phyloP scores from a whole-genome alignment of 2,329 filamentous ascomycete genomes.

The Sarocladium kiliense region DNA sequence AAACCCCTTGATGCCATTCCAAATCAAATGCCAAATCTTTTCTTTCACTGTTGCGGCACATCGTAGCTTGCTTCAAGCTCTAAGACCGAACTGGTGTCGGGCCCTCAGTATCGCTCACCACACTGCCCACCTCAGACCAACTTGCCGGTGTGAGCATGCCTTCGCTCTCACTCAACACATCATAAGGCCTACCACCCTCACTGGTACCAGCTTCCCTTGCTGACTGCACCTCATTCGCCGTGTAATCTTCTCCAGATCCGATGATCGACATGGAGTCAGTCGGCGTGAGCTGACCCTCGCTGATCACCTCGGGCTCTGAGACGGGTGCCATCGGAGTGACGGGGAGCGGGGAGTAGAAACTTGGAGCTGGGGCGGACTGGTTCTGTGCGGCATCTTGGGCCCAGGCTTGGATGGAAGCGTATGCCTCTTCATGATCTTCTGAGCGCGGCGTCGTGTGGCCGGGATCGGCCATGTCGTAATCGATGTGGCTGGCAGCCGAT shows the following conservation, averaged over 20 bases:
- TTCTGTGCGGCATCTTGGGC: constrained; percentile 36
- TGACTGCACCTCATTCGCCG: constrained; percentile 22
- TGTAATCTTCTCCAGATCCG: constrained; percentile 45
- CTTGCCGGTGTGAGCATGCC: constrained; percentile 55
- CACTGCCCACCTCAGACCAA: constrained; percentile 62
- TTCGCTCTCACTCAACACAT: constrained; percentile 53
- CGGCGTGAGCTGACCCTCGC: constrained; percentile 51
- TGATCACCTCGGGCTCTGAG: constrained; percentile 43
- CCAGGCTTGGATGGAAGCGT: constrained; percentile 61
- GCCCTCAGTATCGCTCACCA: constrained; percentile 50
- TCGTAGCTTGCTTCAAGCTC: not conserved
- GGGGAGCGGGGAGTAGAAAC: constrained; percentile 58
- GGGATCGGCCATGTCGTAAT: constrained; percentile 22
- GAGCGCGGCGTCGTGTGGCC: constrained; percentile 50
- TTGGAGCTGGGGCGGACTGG: constrained; percentile 30
- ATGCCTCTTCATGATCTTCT: constrained; percentile 41
- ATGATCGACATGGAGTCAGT: constrained; percentile 53
- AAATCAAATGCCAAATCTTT: not conserved
- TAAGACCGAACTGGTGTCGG: not conserved
- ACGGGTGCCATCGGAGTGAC: constrained; percentile 41
- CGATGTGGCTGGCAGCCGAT: constrained; percentile 29
- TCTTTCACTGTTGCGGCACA: no score
- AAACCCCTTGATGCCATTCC: not conserved
- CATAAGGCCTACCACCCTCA: constrained; percentile 37
- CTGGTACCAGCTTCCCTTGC: constrained; percentile 22